Evolutionary conservation across 2,329 filamentous ascomycete species (phyloP).

Genomic region (Pyricularia grisea): DNA sequence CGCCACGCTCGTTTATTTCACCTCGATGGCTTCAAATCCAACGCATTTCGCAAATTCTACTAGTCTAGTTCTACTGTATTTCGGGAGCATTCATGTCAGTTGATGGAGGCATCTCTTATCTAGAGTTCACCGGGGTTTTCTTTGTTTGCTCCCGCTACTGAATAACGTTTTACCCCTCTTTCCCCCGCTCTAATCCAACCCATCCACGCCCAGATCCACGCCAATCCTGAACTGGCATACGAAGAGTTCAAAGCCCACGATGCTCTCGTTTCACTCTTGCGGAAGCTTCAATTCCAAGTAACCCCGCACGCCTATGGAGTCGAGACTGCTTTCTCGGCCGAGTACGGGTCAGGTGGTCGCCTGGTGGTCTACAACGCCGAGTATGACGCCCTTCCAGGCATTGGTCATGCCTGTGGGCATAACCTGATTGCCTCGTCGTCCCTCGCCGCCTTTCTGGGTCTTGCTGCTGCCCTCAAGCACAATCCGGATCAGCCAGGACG

Average conservation of each 20-base stretch:
- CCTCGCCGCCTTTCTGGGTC: slow-evolving; percentile 25
- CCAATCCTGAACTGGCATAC: slow-evolving; percentile 38
- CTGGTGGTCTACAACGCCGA: slow-evolving; percentile 15
- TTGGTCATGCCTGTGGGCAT: slow-evolving; percentile 32
- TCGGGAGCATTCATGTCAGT: too few relatives aligned
- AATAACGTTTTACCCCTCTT: neutral
- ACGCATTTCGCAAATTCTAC: too few relatives aligned
- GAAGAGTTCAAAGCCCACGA: slow-evolving; percentile 41
- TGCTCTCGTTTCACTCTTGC: slow-evolving; percentile 31
- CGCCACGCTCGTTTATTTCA: neutral
- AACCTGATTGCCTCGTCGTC: slow-evolving; percentile 29
- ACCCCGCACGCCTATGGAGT: slow-evolving; percentile 39
- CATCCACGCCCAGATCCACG: slow-evolving; percentile 16
- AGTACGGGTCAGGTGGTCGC: slow-evolving; percentile 10
- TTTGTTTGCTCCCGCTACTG: neutral
- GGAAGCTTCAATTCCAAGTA: slow-evolving; percentile 31
- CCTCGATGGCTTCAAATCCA: too few relatives aligned
- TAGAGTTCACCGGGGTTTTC: neutral
- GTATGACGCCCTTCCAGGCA: slow-evolving; percentile 20
- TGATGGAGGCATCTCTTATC: too few relatives aligned
- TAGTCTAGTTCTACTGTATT: too few relatives aligned
- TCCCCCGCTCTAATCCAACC: neutral
- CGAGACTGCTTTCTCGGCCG: slow-evolving; percentile 36
- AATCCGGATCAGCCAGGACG: slow-evolving; percentile 13
- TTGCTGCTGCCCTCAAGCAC: slow-evolving; percentile 12